These are phyloP conservation scores for Pulveroboletus sp. DNA, from an alignment of 768 basidiomycete species.

Conservation along the genomic window DNA sequence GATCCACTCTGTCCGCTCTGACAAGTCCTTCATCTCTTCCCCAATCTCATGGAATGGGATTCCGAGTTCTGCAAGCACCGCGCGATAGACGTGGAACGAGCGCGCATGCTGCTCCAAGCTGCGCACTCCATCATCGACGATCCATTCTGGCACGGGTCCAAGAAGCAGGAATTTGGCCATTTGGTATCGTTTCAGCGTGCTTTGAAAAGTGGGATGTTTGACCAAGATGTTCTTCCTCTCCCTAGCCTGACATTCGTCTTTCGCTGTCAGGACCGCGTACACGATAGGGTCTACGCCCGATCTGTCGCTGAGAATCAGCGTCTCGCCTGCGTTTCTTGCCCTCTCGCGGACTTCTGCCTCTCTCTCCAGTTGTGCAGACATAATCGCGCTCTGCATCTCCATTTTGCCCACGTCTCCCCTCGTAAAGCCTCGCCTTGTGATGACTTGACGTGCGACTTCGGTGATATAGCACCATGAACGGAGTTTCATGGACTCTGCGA, in stretches of 20 bases:
- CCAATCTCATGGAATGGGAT: conserved; percentile 47
- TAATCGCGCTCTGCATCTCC: conserved; percentile 61
- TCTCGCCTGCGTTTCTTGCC: conserved; percentile 11
- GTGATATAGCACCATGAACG: conserved; percentile 40
- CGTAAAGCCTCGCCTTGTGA: conserved; percentile 49
- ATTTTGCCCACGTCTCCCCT: conserved; percentile 44
- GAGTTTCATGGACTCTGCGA: conserved; percentile 41
- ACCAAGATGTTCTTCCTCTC: conserved; percentile 35
- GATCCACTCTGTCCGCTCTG: conserved; percentile 21
- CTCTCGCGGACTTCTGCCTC: conserved; percentile 32
- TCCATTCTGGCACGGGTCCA: conserved; percentile 53
- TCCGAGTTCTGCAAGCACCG: conserved; percentile 36
- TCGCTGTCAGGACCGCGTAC: conserved; percentile 49
- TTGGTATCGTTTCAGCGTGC: conserved; percentile 40
- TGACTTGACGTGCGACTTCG: conserved; percentile 59
- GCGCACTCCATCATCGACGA: conserved; percentile 60
- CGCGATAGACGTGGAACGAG: conserved; percentile 37
- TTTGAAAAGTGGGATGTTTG: conserved; percentile 36
- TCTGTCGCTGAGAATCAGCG: conserved; percentile 52
- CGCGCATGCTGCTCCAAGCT: conserved; percentile 45
- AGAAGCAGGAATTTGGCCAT: conserved; percentile 50
- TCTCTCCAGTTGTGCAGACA: conserved; percentile 48
- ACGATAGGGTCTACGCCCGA: conserved; percentile 63
- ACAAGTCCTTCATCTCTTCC: conserved; percentile 37
- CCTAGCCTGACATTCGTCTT: conserved; percentile 33